These are phyloP conservation scores for Lachancea kluyveri DNA, from an alignment of 805 yeast genomes.

Conservation along the genomic window DNA sequence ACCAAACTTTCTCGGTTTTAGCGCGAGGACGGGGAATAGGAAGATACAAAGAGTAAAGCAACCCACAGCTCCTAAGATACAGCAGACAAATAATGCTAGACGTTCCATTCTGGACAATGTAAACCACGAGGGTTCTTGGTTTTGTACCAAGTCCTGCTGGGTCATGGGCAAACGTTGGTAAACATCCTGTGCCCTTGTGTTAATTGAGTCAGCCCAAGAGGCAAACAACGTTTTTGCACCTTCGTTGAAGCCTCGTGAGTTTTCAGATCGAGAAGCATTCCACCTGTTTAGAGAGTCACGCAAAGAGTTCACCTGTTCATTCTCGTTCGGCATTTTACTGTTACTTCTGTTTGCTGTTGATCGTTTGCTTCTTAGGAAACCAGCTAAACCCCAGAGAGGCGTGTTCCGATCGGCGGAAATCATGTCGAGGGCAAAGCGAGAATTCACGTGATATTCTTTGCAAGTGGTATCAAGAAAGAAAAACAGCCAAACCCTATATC, in stretches of 20 bases:
- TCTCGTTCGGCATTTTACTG: too few relatives aligned
- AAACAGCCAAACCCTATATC: too few relatives aligned
- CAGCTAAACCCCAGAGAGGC: too few relatives aligned
- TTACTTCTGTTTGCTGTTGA: too few relatives aligned
- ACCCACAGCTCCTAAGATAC: conserved; percentile 67
- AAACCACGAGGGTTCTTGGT: conserved; percentile 74
- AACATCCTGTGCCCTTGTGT: conserved; percentile 44
- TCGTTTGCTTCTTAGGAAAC: too few relatives aligned
- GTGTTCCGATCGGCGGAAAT: too few relatives aligned
- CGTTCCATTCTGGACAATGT: conserved; percentile 71
- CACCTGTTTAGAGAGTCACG: conserved; percentile 37
- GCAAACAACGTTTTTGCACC: conserved; percentile 33
- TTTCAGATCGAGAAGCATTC: conserved; percentile 28
- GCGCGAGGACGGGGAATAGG: conserved; percentile 80
- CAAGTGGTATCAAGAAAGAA: too few relatives aligned
- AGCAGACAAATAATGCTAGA: conserved; percentile 66
- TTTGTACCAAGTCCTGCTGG: conserved; percentile 41
- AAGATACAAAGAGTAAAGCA: conserved; percentile 80
- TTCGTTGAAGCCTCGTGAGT: conserved; percentile 26
- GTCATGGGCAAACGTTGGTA: conserved; percentile 63
- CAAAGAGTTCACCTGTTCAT: conserved; percentile 22
- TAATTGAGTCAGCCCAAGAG: conserved; percentile 35
- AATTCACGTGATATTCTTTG: too few relatives aligned
- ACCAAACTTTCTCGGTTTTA: conserved; percentile 89
- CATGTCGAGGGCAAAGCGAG: too few relatives aligned